Evolutionary conservation across 352 stramenopile species (phyloP).

Genomic region (Phytophthora ohioensis): DNA sequence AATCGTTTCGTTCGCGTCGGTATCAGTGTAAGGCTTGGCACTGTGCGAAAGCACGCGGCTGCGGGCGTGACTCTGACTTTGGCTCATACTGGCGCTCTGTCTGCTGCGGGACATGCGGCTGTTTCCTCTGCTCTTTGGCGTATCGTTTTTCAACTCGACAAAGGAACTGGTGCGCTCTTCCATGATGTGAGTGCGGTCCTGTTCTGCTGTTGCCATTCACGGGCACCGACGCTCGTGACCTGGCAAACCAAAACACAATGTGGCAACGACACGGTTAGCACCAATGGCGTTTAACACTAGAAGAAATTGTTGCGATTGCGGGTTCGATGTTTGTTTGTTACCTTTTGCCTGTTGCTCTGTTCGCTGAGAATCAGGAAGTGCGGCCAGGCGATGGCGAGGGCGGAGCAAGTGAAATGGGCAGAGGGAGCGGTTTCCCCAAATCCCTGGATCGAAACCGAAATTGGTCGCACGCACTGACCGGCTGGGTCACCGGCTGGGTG

Average conservation of each 20-base stretch:
- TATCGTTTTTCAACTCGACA: conserved; percentile 51
- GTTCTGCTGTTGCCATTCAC: conserved; percentile 35
- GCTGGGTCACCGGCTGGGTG: conserved; percentile 10
- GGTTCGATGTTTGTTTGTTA: neutral
- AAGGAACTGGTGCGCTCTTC: conserved; percentile 67
- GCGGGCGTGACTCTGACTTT: conserved; percentile 35
- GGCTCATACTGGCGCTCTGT: conserved; percentile 42
- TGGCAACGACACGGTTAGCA: conserved; percentile 4
- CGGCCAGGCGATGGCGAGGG: conserved; percentile 1
- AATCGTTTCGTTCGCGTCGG: conserved; percentile 75
- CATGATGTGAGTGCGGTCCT: conserved; percentile 44
- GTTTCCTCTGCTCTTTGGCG: conserved; percentile 24
- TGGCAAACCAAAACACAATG: neutral
- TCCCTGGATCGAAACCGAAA: conserved; percentile 24
- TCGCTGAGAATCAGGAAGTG: conserved; percentile 12
- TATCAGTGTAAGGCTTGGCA: conserved; percentile 54
- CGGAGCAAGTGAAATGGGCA: conserved; percentile 12
- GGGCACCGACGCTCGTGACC: neutral
- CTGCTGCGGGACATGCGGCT: conserved; percentile 31
- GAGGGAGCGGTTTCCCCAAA: conserved; percentile 26
- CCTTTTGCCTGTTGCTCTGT: conserved; percentile 3
- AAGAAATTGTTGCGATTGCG: neutral
- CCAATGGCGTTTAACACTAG: neutral
- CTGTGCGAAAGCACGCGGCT: conserved; percentile 40
- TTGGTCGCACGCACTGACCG: conserved; percentile 36